Percentiles rank a stretch among this genome's conserved stretches.
Conservation (phyloP, 2,329 filamentous ascomycete genomes). For the Sporothrix inflata region DNA sequence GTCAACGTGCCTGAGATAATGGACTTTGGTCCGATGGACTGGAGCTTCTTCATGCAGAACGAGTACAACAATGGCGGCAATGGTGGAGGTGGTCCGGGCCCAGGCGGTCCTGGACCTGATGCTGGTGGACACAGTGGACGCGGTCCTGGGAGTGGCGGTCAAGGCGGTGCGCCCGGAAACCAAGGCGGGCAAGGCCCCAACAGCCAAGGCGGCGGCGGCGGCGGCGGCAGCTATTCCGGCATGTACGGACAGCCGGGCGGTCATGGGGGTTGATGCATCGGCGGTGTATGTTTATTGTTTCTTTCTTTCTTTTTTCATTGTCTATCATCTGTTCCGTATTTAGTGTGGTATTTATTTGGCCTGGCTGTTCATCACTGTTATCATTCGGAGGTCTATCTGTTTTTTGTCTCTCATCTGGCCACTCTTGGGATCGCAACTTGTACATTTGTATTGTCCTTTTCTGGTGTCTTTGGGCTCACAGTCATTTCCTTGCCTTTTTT, state of each 20-base stretch:
- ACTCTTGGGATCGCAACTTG: no score
- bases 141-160: background rate
- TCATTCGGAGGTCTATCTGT: background rate
- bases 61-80: constrained; percentile 37
- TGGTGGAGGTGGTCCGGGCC: background rate
- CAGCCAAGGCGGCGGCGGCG: background rate
- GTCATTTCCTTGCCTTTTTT: background rate
- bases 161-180: background rate
- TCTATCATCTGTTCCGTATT: background rate
- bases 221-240: constrained; percentile 20
- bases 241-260: constrained; percentile 36
- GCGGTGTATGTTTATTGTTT: background rate
- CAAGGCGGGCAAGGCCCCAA: background rate
- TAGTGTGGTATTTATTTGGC: background rate
- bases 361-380: background rate
- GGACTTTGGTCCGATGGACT: constrained; percentile 50
- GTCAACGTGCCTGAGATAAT: constrained; percentile 33
- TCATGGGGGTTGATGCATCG: background rate
- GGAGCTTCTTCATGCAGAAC: constrained; percentile 51
- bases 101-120: background rate
- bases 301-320: constrained; percentile 6
- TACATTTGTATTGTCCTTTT: no score
- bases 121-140: background rate
- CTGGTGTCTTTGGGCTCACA: background rate
- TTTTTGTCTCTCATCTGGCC: background rate